Base-by-base conservation (phyloP, 768 basidiomycete genomes). In the Mycena sanguinolenta region DNA sequence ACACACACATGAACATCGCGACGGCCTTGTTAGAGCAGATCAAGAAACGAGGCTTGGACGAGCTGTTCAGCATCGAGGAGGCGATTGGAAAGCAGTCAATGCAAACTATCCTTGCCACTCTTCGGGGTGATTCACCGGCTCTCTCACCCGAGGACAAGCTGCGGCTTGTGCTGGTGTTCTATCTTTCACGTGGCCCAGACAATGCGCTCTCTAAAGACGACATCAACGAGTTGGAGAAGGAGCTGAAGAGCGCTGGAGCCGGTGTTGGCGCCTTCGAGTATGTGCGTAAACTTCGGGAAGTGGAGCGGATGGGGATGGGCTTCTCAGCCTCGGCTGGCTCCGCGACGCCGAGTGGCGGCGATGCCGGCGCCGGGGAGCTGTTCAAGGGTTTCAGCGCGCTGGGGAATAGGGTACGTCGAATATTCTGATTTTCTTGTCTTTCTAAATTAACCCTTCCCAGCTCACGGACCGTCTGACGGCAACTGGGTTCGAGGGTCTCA, bases 1-100 rank as follows among this genome's bases (percentile, higher is more conserved):
- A 99, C 79, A 96, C 97, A 4, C 98, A 99, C 79, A 99, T 99
- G 97, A 98, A 99, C 81, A 97, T 99, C 65, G 97, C 97, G 42
- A 98, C 97, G 16, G 93, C 97, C 21, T 82, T 99, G 13, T 84
- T 99, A 32, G 96, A 97, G 78, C 92, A 98, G 42, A 98, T 99
- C 84, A 98, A 98, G 83, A 91, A 91, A 67, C 90, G 98, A 39
- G 95, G 95, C 4, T 86, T 99, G 36, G 98, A 99, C 79, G 97
- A 97, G 76, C 86, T 99, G n/a, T 99, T 98, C 83, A 96, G 96
- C 76, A 91, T 92, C 32, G 98, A 99, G 84, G 98, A 99, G 80
- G 90, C 91, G 6, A 93, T 94, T 72, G 86, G 87, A 30, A 96
- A 95, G 78, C 95, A 98, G 90, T 93, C 90, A 21, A 91, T 95